These are phyloP conservation scores for Termitomyces sp. DNA, from an alignment of 768 basidiomycete species.

Conservation along the genomic window DNA sequence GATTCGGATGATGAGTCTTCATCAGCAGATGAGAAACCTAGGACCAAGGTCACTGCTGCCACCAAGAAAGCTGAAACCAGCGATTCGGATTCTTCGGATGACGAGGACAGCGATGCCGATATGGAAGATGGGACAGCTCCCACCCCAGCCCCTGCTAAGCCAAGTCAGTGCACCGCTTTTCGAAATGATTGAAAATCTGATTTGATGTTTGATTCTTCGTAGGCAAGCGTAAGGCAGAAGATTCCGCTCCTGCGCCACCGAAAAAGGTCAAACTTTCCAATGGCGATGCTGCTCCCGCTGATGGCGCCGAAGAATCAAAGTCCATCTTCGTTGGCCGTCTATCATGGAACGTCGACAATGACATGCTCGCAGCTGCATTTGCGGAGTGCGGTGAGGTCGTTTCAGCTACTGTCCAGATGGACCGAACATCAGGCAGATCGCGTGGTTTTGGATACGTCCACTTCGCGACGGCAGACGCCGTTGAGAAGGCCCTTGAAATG, in stretches of 20 bases:
- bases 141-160: constrained; percentile 29
- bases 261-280: constrained; percentile 83
- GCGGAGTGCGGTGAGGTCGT: constrained; percentile 83
- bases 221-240: constrained; percentile 83
- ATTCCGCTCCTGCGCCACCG: constrained; percentile 47
- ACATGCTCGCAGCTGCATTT: constrained; percentile 91
- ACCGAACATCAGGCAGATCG: constrained; percentile 76
- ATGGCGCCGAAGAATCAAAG: constrained; percentile 46
- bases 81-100: constrained; percentile 16
- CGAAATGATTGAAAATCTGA: neutral
- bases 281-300: constrained; percentile 39
- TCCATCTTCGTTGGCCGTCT: constrained; percentile 90
- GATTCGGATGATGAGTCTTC: constrained; percentile 15
- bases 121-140: constrained; percentile 38
- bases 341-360: constrained; percentile 96
- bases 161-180: constrained; percentile 27
- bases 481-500: constrained; percentile 76
- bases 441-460: constrained; percentile 84
- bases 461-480: constrained; percentile 64
- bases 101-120: constrained; percentile 56
- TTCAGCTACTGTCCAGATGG: constrained; percentile 84
- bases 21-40: constrained; percentile 25
- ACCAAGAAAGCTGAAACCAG: constrained; percentile 2
- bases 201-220: neutral
- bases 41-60: neutral